A percentile compares a stretch with the other conserved stretches of the same genome.
Evolutionary conservation across 75 land plant genomes (phyloP).

Genomic region (Sequoia sempervirens): DNA sequence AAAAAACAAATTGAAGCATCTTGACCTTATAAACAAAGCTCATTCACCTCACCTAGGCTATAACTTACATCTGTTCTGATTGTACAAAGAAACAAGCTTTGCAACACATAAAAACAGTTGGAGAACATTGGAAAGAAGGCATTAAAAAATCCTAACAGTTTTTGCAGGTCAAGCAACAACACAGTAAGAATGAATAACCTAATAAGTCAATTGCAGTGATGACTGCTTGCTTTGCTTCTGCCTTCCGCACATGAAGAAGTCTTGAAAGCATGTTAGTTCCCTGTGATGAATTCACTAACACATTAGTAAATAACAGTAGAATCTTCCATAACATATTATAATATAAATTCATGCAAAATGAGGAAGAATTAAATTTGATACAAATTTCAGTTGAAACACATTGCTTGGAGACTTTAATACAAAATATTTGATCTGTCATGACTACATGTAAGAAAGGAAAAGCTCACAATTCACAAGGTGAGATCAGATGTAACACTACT

Average conservation of each 20-base stretch:
- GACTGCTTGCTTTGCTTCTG: slow-evolving; percentile 93
- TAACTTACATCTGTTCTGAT: not conserved
- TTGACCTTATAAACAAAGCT: not conserved
- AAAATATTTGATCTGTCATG: not conserved
- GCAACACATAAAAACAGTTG: not conserved
- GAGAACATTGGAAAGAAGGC: not conserved
- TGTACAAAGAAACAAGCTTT: not conserved
- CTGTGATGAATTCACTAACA: slow-evolving; percentile 30
- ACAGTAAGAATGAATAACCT: slow-evolving; percentile 38
- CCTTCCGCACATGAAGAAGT: slow-evolving; percentile 83
- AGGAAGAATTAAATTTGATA: not conserved
- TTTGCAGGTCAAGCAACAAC: not conserved
- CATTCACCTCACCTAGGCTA: not conserved
- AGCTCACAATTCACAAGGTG: no score
- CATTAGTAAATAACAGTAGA: not conserved
- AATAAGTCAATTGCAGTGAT: slow-evolving; percentile 93
- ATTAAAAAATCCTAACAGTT: not conserved
- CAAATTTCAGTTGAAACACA: not conserved
- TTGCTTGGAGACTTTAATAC: not conserved
- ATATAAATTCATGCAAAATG: not conserved
- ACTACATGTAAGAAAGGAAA: not conserved
- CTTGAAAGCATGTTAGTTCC: slow-evolving; percentile 96
- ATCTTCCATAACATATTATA: not conserved
- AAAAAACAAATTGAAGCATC: not conserved
- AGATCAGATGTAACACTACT: no score